Conservation (phyloP, 148 eudicot species). For the Rhododendron griersonianum region DNA sequence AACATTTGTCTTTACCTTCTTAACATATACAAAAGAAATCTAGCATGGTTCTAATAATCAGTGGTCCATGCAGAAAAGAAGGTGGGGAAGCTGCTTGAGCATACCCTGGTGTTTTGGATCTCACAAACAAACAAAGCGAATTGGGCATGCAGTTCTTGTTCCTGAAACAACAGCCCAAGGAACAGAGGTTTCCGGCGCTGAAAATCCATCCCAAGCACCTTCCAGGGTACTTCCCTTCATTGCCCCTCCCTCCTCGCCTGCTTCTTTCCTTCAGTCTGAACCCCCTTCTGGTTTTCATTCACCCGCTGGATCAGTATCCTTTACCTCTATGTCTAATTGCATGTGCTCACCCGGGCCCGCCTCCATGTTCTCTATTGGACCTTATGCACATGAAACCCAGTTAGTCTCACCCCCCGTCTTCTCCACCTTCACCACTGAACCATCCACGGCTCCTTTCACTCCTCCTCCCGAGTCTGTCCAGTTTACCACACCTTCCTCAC, state of each 20-base stretch:
- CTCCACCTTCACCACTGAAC: conserved; percentile 91
- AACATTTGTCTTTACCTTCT: not conserved
- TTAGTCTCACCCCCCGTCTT: conserved; percentile 92
- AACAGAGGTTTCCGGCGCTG: conserved; percentile 28
- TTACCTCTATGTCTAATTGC: conserved; percentile 50
- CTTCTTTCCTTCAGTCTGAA: conserved; percentile 85
- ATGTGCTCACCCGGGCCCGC: conserved; percentile 90
- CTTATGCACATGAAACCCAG: conserved; percentile 94
- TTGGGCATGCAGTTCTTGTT: conserved; percentile 69
- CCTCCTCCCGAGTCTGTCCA: conserved; percentile 96
- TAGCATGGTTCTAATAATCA: not conserved
- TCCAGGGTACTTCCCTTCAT: conserved; percentile 50
- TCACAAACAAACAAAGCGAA: conserved; percentile 52
- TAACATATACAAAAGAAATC: not conserved
- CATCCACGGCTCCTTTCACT: conserved; percentile 91
- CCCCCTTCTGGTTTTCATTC: conserved; percentile 82
- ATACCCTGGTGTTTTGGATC: conserved; percentile 72
- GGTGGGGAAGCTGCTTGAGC: conserved; percentile 77
- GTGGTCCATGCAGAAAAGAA: conserved; percentile 58
- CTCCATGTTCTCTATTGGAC: conserved; percentile 82
- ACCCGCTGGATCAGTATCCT: conserved; percentile 56
- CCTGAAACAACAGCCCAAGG: conserved; percentile 55
- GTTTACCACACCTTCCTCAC: conserved; percentile 94
- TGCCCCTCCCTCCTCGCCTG: conserved; percentile 99
- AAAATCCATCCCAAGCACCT: conserved; percentile 39